These are phyloP conservation scores for Phaffomyces opuntiae DNA, from an alignment of 805 yeast species.

Conservation along the genomic window DNA sequence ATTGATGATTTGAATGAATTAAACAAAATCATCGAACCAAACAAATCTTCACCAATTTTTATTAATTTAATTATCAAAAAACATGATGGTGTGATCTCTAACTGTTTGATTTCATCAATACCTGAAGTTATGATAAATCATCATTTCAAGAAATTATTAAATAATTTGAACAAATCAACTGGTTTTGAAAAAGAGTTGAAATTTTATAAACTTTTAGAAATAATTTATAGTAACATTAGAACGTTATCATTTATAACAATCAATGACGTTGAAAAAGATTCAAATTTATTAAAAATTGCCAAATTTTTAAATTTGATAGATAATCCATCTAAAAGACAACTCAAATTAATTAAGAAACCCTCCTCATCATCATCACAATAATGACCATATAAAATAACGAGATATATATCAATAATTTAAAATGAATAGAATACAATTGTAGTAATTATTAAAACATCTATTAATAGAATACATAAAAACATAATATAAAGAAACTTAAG, in stretches of 20 bases:
- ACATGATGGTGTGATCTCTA: background rate
- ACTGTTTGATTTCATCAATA: background rate
- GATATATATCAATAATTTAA: no score
- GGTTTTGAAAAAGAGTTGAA: background rate
- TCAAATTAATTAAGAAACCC: background rate
- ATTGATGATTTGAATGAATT: no score
- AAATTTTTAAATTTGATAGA: conserved; percentile 1
- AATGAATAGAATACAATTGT: no score
- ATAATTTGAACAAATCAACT: background rate
- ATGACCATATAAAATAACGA: no score
- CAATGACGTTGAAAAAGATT: background rate
- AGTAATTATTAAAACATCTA: no score
- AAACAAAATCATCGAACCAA: no score
- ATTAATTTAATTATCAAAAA: background rate
- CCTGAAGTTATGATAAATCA: background rate
- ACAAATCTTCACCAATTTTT: background rate
- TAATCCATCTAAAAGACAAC: background rate
- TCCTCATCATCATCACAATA: no score
- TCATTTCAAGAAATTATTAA: background rate
- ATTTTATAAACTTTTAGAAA: background rate
- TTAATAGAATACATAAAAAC: no score
- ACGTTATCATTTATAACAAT: conserved; percentile 1
- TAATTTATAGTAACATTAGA: background rate
- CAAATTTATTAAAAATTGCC: conserved; percentile 1
- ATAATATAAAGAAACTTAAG: no score